These are phyloP conservation scores for Solanum hybrid DNA, from an alignment of 305 asterid species.

Conservation along the genomic window DNA sequence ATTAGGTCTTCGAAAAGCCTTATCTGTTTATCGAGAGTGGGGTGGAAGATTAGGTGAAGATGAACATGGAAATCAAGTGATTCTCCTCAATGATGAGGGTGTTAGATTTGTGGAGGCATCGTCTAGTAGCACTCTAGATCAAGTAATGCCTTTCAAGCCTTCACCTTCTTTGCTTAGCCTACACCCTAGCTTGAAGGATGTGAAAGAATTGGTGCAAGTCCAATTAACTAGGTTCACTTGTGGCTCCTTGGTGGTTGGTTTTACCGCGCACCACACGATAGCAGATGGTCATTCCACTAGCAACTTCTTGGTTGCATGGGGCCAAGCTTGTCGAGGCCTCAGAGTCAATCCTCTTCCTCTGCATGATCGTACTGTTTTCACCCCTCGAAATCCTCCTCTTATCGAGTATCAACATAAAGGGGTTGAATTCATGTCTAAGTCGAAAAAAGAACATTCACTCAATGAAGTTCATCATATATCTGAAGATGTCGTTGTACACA, in stretches of 20 bases:
- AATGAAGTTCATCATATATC: slow-evolving; percentile 18
- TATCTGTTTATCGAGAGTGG: slow-evolving; percentile 53
- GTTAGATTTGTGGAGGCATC: slow-evolving; percentile 71
- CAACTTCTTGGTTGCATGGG: slow-evolving; percentile 71
- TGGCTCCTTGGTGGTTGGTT: slow-evolving; percentile 71
- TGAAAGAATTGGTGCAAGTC: slow-evolving; percentile 58
- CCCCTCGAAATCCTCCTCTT: slow-evolving; percentile 42
- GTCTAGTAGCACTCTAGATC: slow-evolving; percentile 34
- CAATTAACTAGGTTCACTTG: slow-evolving; percentile 68
- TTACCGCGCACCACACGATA: slow-evolving; percentile 58
- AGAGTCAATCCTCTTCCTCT: slow-evolving; percentile 38
- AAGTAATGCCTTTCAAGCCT: slow-evolving; percentile 29
- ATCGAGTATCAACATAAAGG: slow-evolving; percentile 50
- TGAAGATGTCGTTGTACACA: slow-evolving; percentile 43
- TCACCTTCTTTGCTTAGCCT: slow-evolving; percentile 41
- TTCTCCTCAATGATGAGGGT: slow-evolving; percentile 59
- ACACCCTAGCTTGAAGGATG: slow-evolving; percentile 50
- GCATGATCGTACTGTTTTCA: slow-evolving; percentile 41
- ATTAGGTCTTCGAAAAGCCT: slow-evolving; percentile 46
- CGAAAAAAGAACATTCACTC: slow-evolving; percentile 24
- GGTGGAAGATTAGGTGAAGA: slow-evolving; percentile 62
- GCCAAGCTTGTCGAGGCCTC: slow-evolving; percentile 46
- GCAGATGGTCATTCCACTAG: slow-evolving; percentile 68
- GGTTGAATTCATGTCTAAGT: slow-evolving; percentile 32
- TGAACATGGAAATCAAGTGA: slow-evolving; percentile 20